Evolutionary conservation across 139 green algal species (phyloP).

Genomic region (Pycnococcus provasolii): DNA sequence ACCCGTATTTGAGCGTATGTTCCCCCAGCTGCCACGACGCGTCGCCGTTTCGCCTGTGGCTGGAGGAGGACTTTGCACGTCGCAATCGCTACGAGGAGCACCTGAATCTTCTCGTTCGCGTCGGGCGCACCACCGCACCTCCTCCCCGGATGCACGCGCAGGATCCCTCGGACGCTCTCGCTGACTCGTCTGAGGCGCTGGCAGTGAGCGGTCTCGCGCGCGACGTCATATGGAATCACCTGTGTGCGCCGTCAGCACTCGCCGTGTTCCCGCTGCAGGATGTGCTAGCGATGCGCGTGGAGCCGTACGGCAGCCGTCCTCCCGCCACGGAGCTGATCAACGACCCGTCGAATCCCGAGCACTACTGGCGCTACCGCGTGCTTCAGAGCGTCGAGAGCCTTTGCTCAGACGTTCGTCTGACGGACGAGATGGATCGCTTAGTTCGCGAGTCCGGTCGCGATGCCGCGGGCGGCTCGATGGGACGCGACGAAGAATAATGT

Average conservation of each 20-base stretch:
- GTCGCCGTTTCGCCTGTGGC: constrained; percentile 71
- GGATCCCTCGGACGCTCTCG: too few species aligned
- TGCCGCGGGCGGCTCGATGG: too few species aligned
- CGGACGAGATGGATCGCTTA: too few species aligned
- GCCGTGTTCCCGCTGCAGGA: constrained; percentile 84
- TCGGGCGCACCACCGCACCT: too few species aligned
- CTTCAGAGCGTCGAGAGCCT: constrained; percentile 22
- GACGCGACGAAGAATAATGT: too few species aligned
- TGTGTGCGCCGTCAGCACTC: constrained; percentile 57
- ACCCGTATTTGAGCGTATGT: constrained; percentile 73
- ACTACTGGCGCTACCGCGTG: constrained; percentile 80
- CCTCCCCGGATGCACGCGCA: too few species aligned
- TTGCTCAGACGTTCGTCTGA: too few species aligned
- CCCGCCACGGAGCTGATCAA: constrained; percentile 87
- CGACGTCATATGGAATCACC: constrained; percentile 73
- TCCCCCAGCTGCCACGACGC: constrained; percentile 85
- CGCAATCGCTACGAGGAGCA: constrained; percentile 49
- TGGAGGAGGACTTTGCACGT: constrained; percentile 60
- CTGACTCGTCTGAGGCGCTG: constrained; percentile 32
- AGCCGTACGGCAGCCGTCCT: constrained; percentile 37
- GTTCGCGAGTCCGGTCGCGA: background rate
- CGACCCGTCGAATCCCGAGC: constrained; percentile 77
- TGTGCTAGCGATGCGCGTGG: constrained; percentile 33
- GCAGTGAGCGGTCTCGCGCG: constrained; percentile 10
- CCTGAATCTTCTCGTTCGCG: too few species aligned